A percentile compares a stretch with the other conserved stretches of the same genome.
These are phyloP conservation scores for Pseudozyma sp. DNA, from an alignment of 1,284 basidiomycete genomes.

Conservation along the genomic window DNA sequence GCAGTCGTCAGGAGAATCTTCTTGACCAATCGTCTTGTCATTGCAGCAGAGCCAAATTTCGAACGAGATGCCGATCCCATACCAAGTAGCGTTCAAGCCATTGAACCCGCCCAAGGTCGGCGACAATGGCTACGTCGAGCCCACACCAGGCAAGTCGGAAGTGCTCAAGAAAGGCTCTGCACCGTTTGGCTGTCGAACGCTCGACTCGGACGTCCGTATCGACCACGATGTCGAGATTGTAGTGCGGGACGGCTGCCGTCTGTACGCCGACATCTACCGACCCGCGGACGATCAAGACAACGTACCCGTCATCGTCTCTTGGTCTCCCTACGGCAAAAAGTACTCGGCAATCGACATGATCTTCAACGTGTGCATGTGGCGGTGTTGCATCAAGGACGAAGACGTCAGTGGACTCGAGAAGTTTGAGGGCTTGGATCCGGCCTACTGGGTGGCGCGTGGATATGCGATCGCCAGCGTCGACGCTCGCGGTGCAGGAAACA, in stretches of 20 bases:
- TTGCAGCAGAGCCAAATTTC: too few relatives aligned
- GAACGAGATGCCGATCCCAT: slow-evolving; percentile 9
- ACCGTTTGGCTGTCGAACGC: slow-evolving; percentile 7
- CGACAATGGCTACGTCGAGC: slow-evolving; percentile 21
- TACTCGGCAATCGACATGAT: slow-evolving; percentile 32
- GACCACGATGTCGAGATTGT: slow-evolving; percentile 51
- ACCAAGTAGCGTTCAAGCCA: slow-evolving; percentile 16
- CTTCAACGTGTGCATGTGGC: slow-evolving; percentile 19
- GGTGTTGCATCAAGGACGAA: slow-evolving; percentile 36
- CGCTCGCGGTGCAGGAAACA: slow-evolving; percentile 48
- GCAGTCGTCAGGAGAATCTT: too few relatives aligned
- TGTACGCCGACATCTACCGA: slow-evolving; percentile 60
- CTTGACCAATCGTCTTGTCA: too few relatives aligned
- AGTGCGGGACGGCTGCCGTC: slow-evolving; percentile 56
- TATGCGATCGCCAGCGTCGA: slow-evolving; percentile 62
- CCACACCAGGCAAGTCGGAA: slow-evolving; percentile 11
- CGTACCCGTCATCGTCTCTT: slow-evolving; percentile 53
- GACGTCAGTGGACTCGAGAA: slow-evolving; percentile 54
- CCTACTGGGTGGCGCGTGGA: slow-evolving; percentile 53
- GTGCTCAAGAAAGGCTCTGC: slow-evolving; percentile 16
- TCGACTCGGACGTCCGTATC: slow-evolving; percentile 43
- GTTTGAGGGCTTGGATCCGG: slow-evolving; percentile 65
- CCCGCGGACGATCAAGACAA: slow-evolving; percentile 39
- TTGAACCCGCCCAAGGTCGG: slow-evolving; percentile 19
- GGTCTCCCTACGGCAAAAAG: slow-evolving; percentile 60